Evolutionary conservation across 2,329 filamentous ascomycete species (phyloP).

Genomic region (Drechmeria coniospora): DNA sequence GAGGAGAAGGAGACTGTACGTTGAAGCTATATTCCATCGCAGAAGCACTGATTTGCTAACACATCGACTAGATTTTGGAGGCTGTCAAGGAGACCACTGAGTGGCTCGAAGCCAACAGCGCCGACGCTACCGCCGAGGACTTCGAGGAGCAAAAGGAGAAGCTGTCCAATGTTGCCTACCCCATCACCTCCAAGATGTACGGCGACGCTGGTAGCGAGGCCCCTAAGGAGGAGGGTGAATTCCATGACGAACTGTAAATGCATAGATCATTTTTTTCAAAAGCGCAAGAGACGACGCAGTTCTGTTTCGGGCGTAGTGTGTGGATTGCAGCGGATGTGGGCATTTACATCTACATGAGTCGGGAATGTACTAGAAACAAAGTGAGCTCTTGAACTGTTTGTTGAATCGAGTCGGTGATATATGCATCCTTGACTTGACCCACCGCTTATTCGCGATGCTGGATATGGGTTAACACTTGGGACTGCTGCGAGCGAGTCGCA

Average conservation of each 20-base stretch:
- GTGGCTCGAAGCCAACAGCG: constrained; percentile 92
- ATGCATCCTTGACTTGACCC: too few relatives aligned
- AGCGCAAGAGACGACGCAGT: constrained; percentile 2
- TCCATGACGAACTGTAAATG: constrained; percentile 67
- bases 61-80: constrained; percentile 54
- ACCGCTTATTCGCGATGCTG: too few relatives aligned
- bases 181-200: constrained; percentile 98
- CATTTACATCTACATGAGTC: neutral
- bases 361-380: constrained; percentile 1
- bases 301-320: constrained; percentile 2
- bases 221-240: constrained; percentile 52
- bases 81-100: constrained; percentile 94
- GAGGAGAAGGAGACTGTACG: constrained; percentile 93
- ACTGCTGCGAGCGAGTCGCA: neutral
- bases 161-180: constrained; percentile 89
- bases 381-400: constrained; percentile 1
- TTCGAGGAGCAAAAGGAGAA: constrained; percentile 99
- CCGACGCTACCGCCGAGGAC: constrained; percentile 75
- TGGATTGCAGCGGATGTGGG: constrained; percentile 1
- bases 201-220: constrained; percentile 39
- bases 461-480: neutral
- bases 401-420: too few relatives aligned
- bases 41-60: constrained; percentile 16
- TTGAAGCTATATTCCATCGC: constrained; percentile 10
- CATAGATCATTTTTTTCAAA: constrained; percentile 13